Conservation (phyloP, 805 yeast genomes). For the Spathaspora girioi region DNA sequence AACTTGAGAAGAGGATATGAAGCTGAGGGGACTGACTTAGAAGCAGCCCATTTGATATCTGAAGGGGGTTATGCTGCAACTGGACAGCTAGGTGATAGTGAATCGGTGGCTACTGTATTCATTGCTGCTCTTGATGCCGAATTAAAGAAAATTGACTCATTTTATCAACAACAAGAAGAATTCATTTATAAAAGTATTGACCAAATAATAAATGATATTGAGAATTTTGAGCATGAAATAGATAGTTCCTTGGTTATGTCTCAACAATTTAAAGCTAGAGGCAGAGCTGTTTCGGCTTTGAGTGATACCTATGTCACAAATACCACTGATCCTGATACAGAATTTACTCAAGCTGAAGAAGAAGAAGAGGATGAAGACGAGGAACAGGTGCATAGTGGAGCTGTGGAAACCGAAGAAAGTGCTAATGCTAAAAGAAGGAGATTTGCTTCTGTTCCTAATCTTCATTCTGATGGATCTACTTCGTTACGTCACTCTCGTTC, state of each 20-base stretch:
- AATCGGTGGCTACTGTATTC: conserved; percentile 55
- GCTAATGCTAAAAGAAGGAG: conserved; percentile 24
- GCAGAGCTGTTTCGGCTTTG: conserved; percentile 14
- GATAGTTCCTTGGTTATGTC: conserved; percentile 10
- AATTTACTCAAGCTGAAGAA: conserved; percentile 26
- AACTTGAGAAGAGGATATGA: conserved; percentile 20
- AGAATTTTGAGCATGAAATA: conserved; percentile 49
- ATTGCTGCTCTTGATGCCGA: conserved; percentile 73
- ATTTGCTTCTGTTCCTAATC: conserved; percentile 9
- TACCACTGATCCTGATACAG: conserved; percentile 35
- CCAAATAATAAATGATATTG: conserved; percentile 57
- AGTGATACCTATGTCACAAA: conserved; percentile 13
- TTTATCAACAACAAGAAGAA: conserved; percentile 67
- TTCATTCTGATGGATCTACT: not conserved
- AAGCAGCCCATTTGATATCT: conserved; percentile 6
- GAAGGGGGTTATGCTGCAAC: conserved; percentile 7
- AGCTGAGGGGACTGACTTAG: conserved; percentile 15
- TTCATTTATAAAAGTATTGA: conserved; percentile 51
- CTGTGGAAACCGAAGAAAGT: not conserved
- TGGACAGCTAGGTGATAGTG: conserved; percentile 26
- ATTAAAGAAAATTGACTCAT: conserved; percentile 67
- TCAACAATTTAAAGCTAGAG: conserved; percentile 6
- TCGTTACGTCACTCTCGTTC: conserved; percentile 11
- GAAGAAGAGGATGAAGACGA: conserved; percentile 31
- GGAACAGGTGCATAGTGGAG: conserved; percentile 7